A percentile compares a stretch with the other conserved stretches of the same genome.
Evolutionary conservation across 768 basidiomycete genomes (phyloP).

Genomic region (Pholiota conissans): DNA sequence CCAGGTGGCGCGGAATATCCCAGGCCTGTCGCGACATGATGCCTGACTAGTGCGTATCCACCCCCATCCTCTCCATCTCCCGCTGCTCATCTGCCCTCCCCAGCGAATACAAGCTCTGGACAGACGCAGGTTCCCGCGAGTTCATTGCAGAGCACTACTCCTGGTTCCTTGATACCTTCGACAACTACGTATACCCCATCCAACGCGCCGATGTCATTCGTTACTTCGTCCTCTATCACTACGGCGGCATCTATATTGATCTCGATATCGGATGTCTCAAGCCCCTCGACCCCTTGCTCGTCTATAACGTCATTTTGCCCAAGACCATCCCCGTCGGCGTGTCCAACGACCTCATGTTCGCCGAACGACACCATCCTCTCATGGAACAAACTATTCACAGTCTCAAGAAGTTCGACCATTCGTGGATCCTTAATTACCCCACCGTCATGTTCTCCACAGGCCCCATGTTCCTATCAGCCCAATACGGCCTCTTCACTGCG

Average conservation of each 20-base stretch:
- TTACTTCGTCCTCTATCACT: conserved; percentile 95
- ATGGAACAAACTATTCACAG: conserved; percentile 92
- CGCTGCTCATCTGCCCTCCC: conserved; percentile 12
- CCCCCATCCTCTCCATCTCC: conserved; percentile 6
- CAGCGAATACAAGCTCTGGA: conserved; percentile 98
- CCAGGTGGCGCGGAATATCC: conserved; percentile 78
- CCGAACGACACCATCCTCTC: conserved; percentile 83
- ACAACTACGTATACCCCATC: conserved; percentile 87
- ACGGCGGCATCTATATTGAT: conserved; percentile 95
- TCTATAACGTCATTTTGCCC: conserved; percentile 87
- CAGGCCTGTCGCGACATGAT: conserved; percentile 88
- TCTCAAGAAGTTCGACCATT: conserved; percentile 88
- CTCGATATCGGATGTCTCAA: conserved; percentile 94
- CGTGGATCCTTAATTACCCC: conserved; percentile 95
- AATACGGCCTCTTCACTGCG: conserved; percentile 85
- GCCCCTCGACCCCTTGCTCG: conserved; percentile 81
- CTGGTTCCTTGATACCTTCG: conserved; percentile 93
- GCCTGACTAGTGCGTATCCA: conserved; percentile 85
- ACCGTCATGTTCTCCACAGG: conserved; percentile 99
- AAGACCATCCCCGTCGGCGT: conserved; percentile 97
- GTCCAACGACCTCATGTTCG: conserved; percentile 96
- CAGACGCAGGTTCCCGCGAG: conserved; percentile 84
- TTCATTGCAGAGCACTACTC: conserved; percentile 89
- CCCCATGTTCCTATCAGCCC: conserved; percentile 97
- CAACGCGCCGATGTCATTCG: conserved; percentile 97